Percentiles rank a stretch among this genome's conserved stretches.
Conservation (phyloP, 192 early-diverging fungal species). For the Backusella liffmaniae region DNA sequence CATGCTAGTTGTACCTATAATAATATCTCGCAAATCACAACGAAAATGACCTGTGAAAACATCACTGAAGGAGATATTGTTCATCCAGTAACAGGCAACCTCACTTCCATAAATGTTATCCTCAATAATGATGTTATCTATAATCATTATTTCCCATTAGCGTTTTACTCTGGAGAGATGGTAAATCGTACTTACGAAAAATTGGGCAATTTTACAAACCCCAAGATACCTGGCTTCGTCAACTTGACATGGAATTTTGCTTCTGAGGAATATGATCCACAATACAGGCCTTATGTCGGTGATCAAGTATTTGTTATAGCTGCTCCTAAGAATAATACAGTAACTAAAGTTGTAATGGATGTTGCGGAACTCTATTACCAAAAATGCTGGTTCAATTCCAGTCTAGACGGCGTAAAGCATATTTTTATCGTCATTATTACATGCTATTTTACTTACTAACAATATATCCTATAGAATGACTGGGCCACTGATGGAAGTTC, state of each 20-base stretch:
- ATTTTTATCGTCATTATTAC: background rate
- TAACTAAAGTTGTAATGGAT: background rate
- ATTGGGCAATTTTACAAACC: background rate
- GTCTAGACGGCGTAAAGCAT: background rate
- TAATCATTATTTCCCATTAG: background rate
- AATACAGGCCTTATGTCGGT: background rate
- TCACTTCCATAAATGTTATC: background rate
- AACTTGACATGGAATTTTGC: background rate
- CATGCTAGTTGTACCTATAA: background rate
- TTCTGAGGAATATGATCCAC: background rate
- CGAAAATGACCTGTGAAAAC: background rate
- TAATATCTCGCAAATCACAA: background rate
- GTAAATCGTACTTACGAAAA: background rate
- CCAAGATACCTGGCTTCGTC: background rate
- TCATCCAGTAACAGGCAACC: background rate
- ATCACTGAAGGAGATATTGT: background rate
- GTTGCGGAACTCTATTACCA: background rate
- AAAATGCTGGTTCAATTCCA: background rate
- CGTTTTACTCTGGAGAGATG: constrained; percentile 4
- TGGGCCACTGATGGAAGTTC: background rate
- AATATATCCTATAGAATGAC: background rate
- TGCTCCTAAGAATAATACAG: too few species aligned
- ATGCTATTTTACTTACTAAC: background rate
- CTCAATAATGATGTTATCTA: background rate
- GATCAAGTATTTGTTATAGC: constrained; percentile 8